These are phyloP conservation scores for Auricularia sp. DNA, from an alignment of 768 basidiomycete species.

Conservation along the genomic window DNA sequence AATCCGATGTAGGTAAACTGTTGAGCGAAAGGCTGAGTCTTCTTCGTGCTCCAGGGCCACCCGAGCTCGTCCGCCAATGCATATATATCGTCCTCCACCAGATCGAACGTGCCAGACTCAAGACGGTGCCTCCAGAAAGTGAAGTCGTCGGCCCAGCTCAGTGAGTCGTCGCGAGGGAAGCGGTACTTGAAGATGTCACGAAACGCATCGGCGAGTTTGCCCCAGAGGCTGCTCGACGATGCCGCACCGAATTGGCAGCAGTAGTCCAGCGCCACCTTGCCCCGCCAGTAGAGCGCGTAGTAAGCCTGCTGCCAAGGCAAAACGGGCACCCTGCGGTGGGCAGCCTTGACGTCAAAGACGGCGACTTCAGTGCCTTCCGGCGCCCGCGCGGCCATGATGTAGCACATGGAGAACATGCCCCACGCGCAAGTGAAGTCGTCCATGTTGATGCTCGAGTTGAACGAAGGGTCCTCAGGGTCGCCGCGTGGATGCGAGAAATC, in stretches of 20 bases:
- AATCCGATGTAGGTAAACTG: slow-evolving; percentile 4
- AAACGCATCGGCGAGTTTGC: slow-evolving; percentile 24
- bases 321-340: slow-evolving; percentile 5
- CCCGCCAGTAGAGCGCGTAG: slow-evolving; percentile 18
- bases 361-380: slow-evolving; percentile 9
- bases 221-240: slow-evolving; percentile 24
- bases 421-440: slow-evolving; percentile 15
- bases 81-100: too few species aligned
- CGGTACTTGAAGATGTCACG: slow-evolving; percentile 18
- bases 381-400: slow-evolving; percentile 3
- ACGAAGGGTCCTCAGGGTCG: slow-evolving; percentile 11
- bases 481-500: slow-evolving; percentile 21
- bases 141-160: slow-evolving; percentile 35
- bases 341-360: slow-evolving; percentile 9
- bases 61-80: slow-evolving; percentile 15
- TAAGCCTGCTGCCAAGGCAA: slow-evolving; percentile 11
- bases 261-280: slow-evolving; percentile 23
- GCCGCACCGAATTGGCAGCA: slow-evolving; percentile 23
- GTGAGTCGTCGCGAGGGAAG: slow-evolving; percentile 7
- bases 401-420: slow-evolving; percentile 11
- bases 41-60: slow-evolving; percentile 27
- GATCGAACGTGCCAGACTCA: too few species aligned
- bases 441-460: slow-evolving; percentile 15
- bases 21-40: slow-evolving; percentile 19
- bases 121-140: slow-evolving; percentile 12